phyloP scores from a whole-genome alignment of 2,329 filamentous ascomycete species.

The Apiospora rasikravindrae region DNA sequence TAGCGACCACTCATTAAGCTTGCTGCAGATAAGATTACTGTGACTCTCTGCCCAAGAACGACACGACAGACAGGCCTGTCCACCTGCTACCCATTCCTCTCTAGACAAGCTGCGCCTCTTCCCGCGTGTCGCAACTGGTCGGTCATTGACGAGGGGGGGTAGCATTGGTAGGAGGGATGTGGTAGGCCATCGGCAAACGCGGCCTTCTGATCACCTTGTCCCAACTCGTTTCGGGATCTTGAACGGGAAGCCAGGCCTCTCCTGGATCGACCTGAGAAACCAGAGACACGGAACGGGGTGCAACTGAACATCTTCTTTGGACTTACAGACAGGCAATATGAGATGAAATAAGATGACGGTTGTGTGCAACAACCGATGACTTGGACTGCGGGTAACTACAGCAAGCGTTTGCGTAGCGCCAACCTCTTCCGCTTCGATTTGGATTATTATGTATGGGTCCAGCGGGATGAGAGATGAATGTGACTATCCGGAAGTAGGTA shows the following conservation, averaged over 20 bases:
- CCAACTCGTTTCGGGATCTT: neutral
- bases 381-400: constrained; percentile 16
- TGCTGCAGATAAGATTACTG: constrained; percentile 9
- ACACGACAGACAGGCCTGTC: neutral
- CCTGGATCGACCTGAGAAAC: neutral
- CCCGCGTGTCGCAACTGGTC: constrained; percentile 9
- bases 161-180: neutral
- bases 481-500: neutral
- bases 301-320: constrained; percentile 1
- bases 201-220: neutral
- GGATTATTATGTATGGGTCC: constrained; percentile 8
- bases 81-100: neutral
- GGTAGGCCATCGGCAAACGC: neutral
- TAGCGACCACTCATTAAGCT: constrained; percentile 8
- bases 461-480: constrained; percentile 5
- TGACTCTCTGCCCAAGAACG: constrained; percentile 1
- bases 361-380: neutral
- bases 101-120: constrained; percentile 5
- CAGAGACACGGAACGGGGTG: constrained; percentile 9
- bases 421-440: neutral
- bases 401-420: constrained; percentile 13
- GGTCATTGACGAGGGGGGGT: constrained; percentile 3
- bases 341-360: neutral
- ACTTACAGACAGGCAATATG: constrained; percentile 3
- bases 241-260: neutral